phyloP scores from a whole-genome alignment of 768 basidiomycete species.

The Phanerochaete sordida region DNA sequence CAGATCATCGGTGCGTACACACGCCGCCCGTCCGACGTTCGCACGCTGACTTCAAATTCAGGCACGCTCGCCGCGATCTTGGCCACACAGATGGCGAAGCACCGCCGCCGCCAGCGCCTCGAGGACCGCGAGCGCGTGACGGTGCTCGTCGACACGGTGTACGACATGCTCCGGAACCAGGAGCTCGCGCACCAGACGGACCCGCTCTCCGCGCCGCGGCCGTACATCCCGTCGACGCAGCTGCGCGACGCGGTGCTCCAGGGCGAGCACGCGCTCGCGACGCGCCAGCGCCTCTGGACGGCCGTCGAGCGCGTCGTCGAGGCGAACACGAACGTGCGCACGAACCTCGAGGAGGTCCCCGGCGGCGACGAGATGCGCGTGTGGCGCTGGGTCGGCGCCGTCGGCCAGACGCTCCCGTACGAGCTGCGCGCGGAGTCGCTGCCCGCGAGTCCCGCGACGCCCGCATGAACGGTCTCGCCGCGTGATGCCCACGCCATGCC shows the following conservation, averaged over 20 bases:
- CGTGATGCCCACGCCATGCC: too few relatives aligned
- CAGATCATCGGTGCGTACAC: slow-evolving; percentile 57
- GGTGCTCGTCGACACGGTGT: slow-evolving; percentile 73
- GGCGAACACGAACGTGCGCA: slow-evolving; percentile 86
- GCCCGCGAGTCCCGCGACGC: not conserved
- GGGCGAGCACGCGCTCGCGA: slow-evolving; percentile 70
- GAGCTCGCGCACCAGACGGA: slow-evolving; percentile 81
- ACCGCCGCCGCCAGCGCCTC: not conserved
- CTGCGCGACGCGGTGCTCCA: slow-evolving; percentile 84
- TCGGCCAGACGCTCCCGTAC: slow-evolving; percentile 21
- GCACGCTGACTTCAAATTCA: not conserved
- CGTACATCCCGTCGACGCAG: slow-evolving; percentile 82
- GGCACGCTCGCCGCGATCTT: not conserved
- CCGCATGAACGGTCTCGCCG: not conserved
- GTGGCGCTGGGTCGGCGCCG: slow-evolving; percentile 86
- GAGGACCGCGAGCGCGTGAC: slow-evolving; percentile 47
- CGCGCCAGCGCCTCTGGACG: slow-evolving; percentile 70
- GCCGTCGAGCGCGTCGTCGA: slow-evolving; percentile 84
- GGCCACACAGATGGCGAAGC: not conserved
- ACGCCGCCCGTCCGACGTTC: not conserved
- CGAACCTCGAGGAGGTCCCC: slow-evolving; percentile 76
- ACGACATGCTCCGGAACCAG: slow-evolving; percentile 78
- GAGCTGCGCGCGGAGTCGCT: not conserved
- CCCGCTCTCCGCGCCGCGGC: slow-evolving; percentile 67
- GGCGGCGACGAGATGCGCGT: slow-evolving; percentile 88